Conservation (phyloP, 192 early-diverging fungal species). For the Umbelopsis sp. region DNA sequence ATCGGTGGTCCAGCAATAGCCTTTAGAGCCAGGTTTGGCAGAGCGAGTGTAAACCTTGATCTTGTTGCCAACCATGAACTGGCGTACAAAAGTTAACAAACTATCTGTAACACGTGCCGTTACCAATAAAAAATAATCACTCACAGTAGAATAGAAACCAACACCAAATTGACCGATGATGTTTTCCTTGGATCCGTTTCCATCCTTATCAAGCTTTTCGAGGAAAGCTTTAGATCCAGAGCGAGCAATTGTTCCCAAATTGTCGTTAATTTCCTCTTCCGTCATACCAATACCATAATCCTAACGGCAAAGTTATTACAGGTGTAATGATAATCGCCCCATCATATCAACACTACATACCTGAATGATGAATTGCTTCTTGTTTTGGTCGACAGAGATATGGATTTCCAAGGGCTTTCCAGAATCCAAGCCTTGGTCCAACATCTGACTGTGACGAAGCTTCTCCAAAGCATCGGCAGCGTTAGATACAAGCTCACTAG, state of each 20-base stretch:
- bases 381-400: constrained; percentile 53
- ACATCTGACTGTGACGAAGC: constrained; percentile 53
- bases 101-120: no score
- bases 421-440: constrained; percentile 36
- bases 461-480: constrained; percentile 69
- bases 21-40: constrained; percentile 61
- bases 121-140: background rate
- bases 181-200: constrained; percentile 53
- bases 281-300: constrained; percentile 87
- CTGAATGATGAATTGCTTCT: constrained; percentile 57
- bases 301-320: constrained; percentile 45
- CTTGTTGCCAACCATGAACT: constrained; percentile 79
- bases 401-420: constrained; percentile 62
- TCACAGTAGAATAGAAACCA: constrained; percentile 58
- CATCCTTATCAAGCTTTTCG: constrained; percentile 50
- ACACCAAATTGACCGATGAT: constrained; percentile 92
- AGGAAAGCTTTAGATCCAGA: constrained; percentile 85
- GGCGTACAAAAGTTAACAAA: background rate
- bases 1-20: constrained; percentile 78
- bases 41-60: constrained; percentile 77
- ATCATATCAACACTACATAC: background rate
- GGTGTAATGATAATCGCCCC: background rate
- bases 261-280: constrained; percentile 68
- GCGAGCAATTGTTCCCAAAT: constrained; percentile 84
- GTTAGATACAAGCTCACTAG: constrained; percentile 63